A percentile compares a stretch with the other conserved stretches of the same genome.
Conservation (phyloP, 352 stramenopile species). For the Pythium sp. region DNA sequence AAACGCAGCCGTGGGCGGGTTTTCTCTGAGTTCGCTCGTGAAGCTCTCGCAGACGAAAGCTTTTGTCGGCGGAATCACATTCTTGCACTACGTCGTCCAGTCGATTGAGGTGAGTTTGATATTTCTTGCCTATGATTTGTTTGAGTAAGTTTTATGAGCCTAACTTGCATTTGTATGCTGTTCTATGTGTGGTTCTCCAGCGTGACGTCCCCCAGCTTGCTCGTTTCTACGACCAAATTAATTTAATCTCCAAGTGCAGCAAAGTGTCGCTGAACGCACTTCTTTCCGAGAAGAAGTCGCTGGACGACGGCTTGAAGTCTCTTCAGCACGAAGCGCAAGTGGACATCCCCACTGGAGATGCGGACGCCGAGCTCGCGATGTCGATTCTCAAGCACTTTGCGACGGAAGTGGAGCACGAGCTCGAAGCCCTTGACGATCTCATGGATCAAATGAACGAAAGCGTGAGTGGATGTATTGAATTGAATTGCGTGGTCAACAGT, state of each 20-base stretch:
- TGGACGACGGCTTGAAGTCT: constrained; percentile 61
- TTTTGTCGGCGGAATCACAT: constrained; percentile 77
- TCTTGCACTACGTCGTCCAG: constrained; percentile 86
- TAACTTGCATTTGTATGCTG: not conserved
- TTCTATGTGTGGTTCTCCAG: constrained; percentile 2
- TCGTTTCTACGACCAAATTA: constrained; percentile 76
- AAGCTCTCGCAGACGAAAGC: constrained; percentile 88
- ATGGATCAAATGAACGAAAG: constrained; percentile 54
- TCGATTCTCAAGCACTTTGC: constrained; percentile 60
- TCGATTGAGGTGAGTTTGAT: constrained; percentile 49
- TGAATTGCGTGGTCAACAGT: not conserved
- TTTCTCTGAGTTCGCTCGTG: constrained; percentile 74
- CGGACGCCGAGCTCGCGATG: constrained; percentile 38
- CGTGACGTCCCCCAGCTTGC: constrained; percentile 70
- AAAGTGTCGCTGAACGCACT: constrained; percentile 69
- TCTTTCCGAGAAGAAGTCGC: constrained; percentile 62
- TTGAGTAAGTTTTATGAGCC: not conserved
- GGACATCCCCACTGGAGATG: constrained; percentile 22
- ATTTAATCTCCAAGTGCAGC: constrained; percentile 68
- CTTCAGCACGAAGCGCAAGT: constrained; percentile 52
- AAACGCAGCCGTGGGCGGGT: constrained; percentile 46
- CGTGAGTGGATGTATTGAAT: constrained; percentile 24
- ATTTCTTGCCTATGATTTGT: not conserved
- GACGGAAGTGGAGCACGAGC: constrained; percentile 54
- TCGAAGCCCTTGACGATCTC: constrained; percentile 44